Evolutionary conservation across 164 flowering plant genomes (phyloP), one percentile per base, ranked within the genome.

Genomic region (Magnolia officinalis): DNA sequence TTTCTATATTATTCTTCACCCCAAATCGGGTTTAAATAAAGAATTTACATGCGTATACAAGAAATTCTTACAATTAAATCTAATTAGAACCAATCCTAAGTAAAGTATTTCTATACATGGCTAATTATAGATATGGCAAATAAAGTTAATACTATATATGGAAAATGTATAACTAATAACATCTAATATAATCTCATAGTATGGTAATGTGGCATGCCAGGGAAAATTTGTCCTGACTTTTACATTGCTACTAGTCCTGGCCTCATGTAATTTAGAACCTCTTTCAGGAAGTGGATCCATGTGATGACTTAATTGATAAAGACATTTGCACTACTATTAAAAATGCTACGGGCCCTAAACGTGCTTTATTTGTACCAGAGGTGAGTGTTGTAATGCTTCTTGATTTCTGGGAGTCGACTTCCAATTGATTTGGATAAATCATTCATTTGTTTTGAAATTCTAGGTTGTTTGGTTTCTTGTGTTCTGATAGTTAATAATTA

Each of bases 281-380:
- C 19, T 13, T 85, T 72, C 2, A 26, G 2, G 29, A 26, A 26
- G 29, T 26, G 29, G 2, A 26, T 26, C 29, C 29, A 26, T 26
- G 29, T 26, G 29, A 26, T 26, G 29, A 26, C 29, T 26, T 0
- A 26, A 26, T 1, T 26, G 29, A 26, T 84, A 94, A 90, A 80
- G 98, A 93, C 78, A 93, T 95, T 77, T 86, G 92, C 58, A 95
- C 92, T 59, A 96, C 97, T 31, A 92, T 95, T 78, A 98, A 93
- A 84, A 95, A 95, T 89, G 97, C 97, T 81, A 91, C 96, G 75
- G 99, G 99, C 78, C 91, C 96, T 61, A 91, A 70, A 81, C 87
- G 93, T 80, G 94, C 98, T 65, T 81, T 95, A 63, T 95, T 95
- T 91, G 94, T 91, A n/a, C 98, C 98, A 18, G 92, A 91, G 81